These are phyloP conservation scores for Penicillium crustosum DNA, from an alignment of 2,329 filamentous ascomycete species.

Conservation along the genomic window DNA sequence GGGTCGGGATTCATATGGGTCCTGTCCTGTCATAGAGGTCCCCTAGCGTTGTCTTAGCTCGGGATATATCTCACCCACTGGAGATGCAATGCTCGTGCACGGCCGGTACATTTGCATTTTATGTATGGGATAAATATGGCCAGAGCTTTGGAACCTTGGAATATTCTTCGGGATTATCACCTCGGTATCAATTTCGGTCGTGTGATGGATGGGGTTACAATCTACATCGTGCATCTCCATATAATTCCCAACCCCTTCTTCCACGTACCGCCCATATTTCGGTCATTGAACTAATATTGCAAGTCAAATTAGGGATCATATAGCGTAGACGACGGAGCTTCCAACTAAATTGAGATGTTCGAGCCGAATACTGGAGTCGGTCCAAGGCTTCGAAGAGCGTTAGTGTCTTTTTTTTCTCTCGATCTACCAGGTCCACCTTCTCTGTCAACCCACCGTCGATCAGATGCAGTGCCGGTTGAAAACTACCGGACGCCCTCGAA, in stretches of 20 bases:
- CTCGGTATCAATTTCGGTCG: neutral
- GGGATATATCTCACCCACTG: constrained; percentile 21
- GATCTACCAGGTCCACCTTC: constrained; percentile 15
- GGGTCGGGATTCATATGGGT: neutral
- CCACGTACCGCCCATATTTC: neutral
- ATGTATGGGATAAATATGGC: neutral
- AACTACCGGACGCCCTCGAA: neutral
- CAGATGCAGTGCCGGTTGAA: constrained; percentile 13
- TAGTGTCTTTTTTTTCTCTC: constrained; percentile 5
- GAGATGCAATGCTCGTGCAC: constrained; percentile 9
- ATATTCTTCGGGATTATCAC: neutral
- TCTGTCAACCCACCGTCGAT: constrained; percentile 25
- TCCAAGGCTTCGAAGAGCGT: constrained; percentile 6
- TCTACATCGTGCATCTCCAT: neutral
- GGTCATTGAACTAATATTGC: neutral
- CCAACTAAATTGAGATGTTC: constrained; percentile 1
- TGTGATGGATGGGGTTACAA: neutral
- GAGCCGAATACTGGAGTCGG: constrained; percentile 11
- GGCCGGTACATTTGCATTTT: neutral
- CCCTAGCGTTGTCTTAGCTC: constrained; percentile 11
- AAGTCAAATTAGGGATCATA: neutral
- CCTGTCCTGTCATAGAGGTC: neutral
- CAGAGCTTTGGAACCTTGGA: constrained; percentile 2
- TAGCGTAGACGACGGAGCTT: neutral
- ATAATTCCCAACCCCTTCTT: neutral